phyloP scores from a whole-genome alignment of 371 early-diverging fungal genomes.

The Cokeromyces recurvatus region DNA sequence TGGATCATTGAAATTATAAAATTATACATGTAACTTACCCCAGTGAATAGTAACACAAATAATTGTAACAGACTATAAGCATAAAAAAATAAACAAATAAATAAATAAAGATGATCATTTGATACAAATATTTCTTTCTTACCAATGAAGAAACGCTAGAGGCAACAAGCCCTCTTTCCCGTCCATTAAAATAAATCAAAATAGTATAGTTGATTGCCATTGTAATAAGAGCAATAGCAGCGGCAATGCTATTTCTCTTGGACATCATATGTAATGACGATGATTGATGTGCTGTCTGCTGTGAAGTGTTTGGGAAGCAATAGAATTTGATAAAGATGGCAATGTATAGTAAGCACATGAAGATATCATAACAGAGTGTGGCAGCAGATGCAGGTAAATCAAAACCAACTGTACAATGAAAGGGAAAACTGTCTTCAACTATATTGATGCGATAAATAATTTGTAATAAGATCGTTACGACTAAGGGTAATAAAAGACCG shows the following conservation, averaged over 20 bases:
- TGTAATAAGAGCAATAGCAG: conserved; percentile 26
- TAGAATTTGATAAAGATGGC: conserved; percentile 42
- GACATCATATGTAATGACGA: conserved; percentile 44
- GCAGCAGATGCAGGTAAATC: conserved; percentile 36
- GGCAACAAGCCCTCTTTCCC: conserved; percentile 36
- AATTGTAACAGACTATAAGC: conserved; percentile 20
- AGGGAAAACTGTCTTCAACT: conserved; percentile 21
- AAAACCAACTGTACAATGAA: conserved; percentile 44
- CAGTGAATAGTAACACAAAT: conserved; percentile 32
- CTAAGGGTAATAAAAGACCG: conserved; percentile 34
- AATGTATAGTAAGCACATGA: conserved; percentile 33
- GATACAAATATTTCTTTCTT: too few relatives aligned
- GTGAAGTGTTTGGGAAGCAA: conserved; percentile 29
- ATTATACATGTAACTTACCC: conserved; percentile 20
- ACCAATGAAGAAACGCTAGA: conserved; percentile 30
- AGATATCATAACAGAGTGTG: conserved; percentile 42
- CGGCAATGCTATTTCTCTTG: conserved; percentile 40
- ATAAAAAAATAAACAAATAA: background rate
- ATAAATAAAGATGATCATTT: background rate
- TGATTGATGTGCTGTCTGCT: conserved; percentile 29
- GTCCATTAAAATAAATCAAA: conserved; percentile 28
- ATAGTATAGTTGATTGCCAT: conserved; percentile 37
- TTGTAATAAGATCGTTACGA: conserved; percentile 41
- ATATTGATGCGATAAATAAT: conserved; percentile 25
- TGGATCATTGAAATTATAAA: too few relatives aligned